Evolutionary conservation across 2,329 filamentous ascomycete species (phyloP).

Genomic region (Leptographium procerum): DNA sequence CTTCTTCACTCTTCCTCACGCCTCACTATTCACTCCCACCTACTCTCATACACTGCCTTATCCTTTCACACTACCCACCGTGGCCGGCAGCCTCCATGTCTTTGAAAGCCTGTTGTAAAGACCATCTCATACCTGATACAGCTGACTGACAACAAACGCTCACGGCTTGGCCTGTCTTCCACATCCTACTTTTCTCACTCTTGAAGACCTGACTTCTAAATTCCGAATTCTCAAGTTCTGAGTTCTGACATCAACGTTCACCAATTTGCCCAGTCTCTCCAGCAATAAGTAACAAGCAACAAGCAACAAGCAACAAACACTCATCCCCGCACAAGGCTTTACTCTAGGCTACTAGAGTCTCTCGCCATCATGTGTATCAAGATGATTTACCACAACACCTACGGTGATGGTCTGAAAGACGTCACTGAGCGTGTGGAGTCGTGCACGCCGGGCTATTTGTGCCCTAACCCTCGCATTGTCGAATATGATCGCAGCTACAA

Average conservation of each 20-base stretch:
- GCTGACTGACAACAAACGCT: conserved; percentile 20
- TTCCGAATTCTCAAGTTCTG: background rate
- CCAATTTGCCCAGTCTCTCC: background rate
- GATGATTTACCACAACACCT: conserved; percentile 22
- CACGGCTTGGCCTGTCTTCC: background rate
- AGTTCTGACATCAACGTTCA: background rate
- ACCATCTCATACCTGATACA: conserved; percentile 21
- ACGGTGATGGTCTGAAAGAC: conserved; percentile 19
- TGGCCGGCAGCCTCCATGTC: conserved; percentile 18
- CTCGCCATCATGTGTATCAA: conserved; percentile 21
- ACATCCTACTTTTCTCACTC: background rate
- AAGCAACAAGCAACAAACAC: background rate
- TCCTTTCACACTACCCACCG: background rate
- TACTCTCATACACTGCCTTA: background rate
- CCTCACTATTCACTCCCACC: background rate
- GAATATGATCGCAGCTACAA: conserved; percentile 8
- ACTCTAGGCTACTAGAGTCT: conserved; percentile 4
- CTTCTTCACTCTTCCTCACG: background rate
- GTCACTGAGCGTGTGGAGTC: conserved; percentile 20
- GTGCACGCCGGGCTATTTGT: conserved; percentile 19
- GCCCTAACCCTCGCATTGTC: conserved; percentile 15
- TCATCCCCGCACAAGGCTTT: background rate
- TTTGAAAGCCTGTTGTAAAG: conserved; percentile 17
- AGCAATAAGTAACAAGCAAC: background rate
- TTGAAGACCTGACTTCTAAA: too few relatives aligned